These are phyloP conservation scores for Podospora appendiculata DNA, from an alignment of 495 filamentous ascomycete genomes.

Conservation along the genomic window DNA sequence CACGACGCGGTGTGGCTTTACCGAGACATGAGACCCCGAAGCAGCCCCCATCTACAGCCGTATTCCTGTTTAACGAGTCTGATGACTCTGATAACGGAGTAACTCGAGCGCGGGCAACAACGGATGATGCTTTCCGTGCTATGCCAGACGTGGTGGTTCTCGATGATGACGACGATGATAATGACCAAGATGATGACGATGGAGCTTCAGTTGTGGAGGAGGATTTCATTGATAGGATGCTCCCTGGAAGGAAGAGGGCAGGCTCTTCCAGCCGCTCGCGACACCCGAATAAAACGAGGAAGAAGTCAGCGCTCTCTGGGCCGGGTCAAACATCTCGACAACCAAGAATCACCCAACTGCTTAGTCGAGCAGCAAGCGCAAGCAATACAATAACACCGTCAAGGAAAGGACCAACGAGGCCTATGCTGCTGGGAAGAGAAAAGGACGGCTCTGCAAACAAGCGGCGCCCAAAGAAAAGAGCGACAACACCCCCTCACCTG, in stretches of 20 bases:
- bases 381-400: not conserved
- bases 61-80: slow-evolving; percentile 41
- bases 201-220: slow-evolving; percentile 41
- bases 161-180: slow-evolving; percentile 24
- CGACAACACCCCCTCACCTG: slow-evolving; percentile 41
- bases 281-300: slow-evolving; percentile 18
- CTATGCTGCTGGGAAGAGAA: not conserved
- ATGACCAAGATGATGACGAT: slow-evolving; percentile 19
- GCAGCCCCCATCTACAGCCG: slow-evolving; percentile 2
- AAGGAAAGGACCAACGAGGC: not conserved
- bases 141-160: slow-evolving; percentile 3
- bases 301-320: slow-evolving; percentile 15
- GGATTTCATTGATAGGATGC: slow-evolving; percentile 47
- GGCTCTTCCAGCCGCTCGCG: slow-evolving; percentile 7
- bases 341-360: slow-evolving; percentile 37
- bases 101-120: not conserved
- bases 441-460: not conserved
- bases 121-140: not conserved
- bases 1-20: slow-evolving; percentile 51
- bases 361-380: slow-evolving; percentile 22
- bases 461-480: slow-evolving; percentile 8
- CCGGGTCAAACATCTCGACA: slow-evolving; percentile 25
- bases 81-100: slow-evolving; percentile 29
- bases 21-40: slow-evolving; percentile 21
- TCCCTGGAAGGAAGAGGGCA: slow-evolving; percentile 31